Evolutionary conservation across 2,329 filamentous ascomycete genomes (phyloP), one percentile per base, ranked within the genome.

Genomic region (Claviceps citrina): DNA sequence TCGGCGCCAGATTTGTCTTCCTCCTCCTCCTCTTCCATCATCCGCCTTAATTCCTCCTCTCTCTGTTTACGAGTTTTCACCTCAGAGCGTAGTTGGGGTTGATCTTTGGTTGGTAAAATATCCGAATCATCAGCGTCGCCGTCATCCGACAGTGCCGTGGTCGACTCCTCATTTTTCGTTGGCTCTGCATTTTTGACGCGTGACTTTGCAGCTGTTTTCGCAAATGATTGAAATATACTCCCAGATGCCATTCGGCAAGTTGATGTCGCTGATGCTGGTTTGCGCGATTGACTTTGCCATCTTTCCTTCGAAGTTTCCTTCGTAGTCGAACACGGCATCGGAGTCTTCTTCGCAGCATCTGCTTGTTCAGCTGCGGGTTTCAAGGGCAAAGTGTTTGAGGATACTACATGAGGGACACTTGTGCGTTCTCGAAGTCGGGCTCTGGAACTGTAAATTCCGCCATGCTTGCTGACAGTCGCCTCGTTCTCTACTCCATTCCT

Each of bases 161-260:
- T 32, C 5, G 43, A 42, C 13, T 60, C 56, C 35, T 55, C 49
- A 38, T 60, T 49, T 34, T 52, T 56, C 5, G 45, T 36, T 6
- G 49, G 43, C 8, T 51, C 47, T 50, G 78, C 84, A 4, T 77
- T 65, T 49, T 64, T 67, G 4, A 13, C 4, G 2, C 60, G 51
- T 0, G 65, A 52, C 37, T 54, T 60, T 4, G 56, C 50, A 3
- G 57, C 58, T 5, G 67, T 64, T 51, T 81, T 84, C 12, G 83
- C 81, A 55, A 93, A 93, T 0, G 84, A 81, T 44, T 80, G 78
- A 67, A 91, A 85, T 20, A 93, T 74, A 43, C 73, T 72, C 3
- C 62, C 64, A 10, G 78, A 73, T 13, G 64, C 67, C 39, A 73
- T 71, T 42, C 72, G 73, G 52, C 83, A 84, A 3, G 50, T 28